Base-by-base conservation (phyloP, 176 grass and related monocot species). In the Juncus inflexus region DNA sequence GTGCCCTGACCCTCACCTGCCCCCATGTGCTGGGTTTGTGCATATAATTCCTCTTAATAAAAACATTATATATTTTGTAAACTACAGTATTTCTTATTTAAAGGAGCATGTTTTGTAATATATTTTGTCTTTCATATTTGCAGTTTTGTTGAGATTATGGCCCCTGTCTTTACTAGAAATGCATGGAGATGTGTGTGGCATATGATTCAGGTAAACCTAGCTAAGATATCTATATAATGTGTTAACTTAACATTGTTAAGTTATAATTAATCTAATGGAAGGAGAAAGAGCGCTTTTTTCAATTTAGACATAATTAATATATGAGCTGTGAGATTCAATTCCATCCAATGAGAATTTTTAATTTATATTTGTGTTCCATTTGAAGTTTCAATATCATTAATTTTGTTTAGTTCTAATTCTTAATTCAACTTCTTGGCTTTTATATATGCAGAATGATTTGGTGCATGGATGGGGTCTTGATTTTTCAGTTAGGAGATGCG, bases 71-170 rank as follows among this genome's bases (percentile, higher is more conserved):
- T 28, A 28, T 28, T 28, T 28, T 28, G 19, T 28, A 1, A 28
- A 28, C 19, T 28, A 28, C 19, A 28, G 12, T 14, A 57, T 69
- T 70, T 58, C 11, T 54, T 54, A 69, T 19, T 28, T 70, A 9
- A 56, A 42, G 5, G 4, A 54, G 3, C 19, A 28, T 28, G 19
- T 28, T 64, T 13, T 53, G 11, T 68, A 35, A 0, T 40, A 5
- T 55, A 6, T 72, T 7, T 42, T 45, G 5, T 61, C 12, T 15
- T 2, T 58, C 67, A 50, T 10, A 37, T 56, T 42, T 64, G 47
- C 62, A 91, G 89, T 3, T 91, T 86, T 80, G 81, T 91, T 67
- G 89, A 91, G 72, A 87, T 91, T 45, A 91, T 91, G 89, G 89
- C 84, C 52, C 80, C 89, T 10, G 84, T 91, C 35, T 91, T 91